Percentiles rank a stretch among this genome's conserved stretches.
Conservation (phyloP, 305 asterid genomes). For the Solanum hybrid region DNA sequence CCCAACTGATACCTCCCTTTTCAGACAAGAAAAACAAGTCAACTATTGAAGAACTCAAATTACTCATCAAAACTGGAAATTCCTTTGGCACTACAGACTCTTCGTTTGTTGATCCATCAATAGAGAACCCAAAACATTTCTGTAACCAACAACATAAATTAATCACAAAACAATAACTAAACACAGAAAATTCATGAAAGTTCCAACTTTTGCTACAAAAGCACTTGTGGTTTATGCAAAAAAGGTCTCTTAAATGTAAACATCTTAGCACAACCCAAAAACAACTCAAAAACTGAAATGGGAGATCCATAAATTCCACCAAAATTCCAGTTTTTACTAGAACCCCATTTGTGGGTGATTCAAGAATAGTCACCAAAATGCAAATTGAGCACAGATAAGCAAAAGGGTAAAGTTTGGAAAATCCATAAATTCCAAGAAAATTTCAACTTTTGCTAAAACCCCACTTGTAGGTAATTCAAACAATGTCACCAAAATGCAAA, state of each 20-base stretch:
- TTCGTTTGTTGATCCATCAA: constrained; percentile 30
- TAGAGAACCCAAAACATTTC: constrained; percentile 56
- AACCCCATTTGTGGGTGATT: neutral
- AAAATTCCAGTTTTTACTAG: neutral
- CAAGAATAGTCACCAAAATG: neutral
- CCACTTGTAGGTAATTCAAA: neutral
- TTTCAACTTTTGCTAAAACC: neutral
- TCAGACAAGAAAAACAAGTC: constrained; percentile 56
- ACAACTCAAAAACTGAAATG: neutral
- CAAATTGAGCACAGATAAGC: neutral
- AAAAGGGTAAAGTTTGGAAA: neutral
- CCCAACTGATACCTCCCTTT: constrained; percentile 59
- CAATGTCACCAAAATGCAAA: neutral
- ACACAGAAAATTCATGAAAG: neutral
- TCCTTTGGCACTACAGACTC: constrained; percentile 30
- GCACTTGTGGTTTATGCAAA: neutral
- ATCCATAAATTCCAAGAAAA: neutral
- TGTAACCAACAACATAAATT: constrained; percentile 24
- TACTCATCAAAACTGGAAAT: constrained; percentile 34
- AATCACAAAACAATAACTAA: neutral
- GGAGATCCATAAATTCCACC: neutral
- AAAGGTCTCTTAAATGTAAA: neutral
- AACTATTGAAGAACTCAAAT: constrained; percentile 56
- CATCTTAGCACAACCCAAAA: neutral
- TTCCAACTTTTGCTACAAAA: neutral